phyloP scores from a whole-genome alignment of 306 rosid species.

The Quercus ilex region DNA sequence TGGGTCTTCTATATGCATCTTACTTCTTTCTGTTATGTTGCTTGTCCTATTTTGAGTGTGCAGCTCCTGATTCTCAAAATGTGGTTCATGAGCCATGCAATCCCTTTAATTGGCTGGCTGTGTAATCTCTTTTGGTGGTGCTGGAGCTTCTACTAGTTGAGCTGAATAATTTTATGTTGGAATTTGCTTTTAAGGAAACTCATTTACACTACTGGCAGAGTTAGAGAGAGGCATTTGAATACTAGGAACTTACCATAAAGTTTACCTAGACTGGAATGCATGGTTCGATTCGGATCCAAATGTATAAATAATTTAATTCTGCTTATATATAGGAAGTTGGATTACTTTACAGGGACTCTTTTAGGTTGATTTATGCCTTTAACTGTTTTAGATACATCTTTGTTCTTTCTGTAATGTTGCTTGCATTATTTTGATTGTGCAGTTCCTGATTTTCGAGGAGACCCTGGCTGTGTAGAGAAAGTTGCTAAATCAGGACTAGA shows the following conservation, averaged over 20 bases:
- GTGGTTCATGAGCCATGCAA: background rate
- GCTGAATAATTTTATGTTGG: background rate
- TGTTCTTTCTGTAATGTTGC: slow-evolving; percentile 11
- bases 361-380: too few relatives aligned
- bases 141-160: background rate
- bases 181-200: background rate
- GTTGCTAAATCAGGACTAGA: slow-evolving; percentile 91
- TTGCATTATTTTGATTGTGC: slow-evolving; percentile 23
- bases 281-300: background rate
- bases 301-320: too few relatives aligned
- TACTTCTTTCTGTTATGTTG: slow-evolving; percentile 8
- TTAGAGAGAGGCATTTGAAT: background rate
- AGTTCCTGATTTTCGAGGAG: slow-evolving; percentile 99
- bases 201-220: background rate
- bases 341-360: background rate
- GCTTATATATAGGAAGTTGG: background rate
- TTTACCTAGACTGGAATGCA: background rate
- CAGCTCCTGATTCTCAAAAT: slow-evolving; percentile 78
- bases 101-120: background rate
- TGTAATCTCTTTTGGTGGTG: background rate
- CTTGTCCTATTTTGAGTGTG: slow-evolving; percentile 17
- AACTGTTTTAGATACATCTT: background rate
- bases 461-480: slow-evolving; percentile 65
- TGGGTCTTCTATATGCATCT: background rate
- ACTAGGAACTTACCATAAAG: background rate